Base-by-base conservation (phyloP, 768 basidiomycete genomes). In the Holtermannia corniformis region DNA sequence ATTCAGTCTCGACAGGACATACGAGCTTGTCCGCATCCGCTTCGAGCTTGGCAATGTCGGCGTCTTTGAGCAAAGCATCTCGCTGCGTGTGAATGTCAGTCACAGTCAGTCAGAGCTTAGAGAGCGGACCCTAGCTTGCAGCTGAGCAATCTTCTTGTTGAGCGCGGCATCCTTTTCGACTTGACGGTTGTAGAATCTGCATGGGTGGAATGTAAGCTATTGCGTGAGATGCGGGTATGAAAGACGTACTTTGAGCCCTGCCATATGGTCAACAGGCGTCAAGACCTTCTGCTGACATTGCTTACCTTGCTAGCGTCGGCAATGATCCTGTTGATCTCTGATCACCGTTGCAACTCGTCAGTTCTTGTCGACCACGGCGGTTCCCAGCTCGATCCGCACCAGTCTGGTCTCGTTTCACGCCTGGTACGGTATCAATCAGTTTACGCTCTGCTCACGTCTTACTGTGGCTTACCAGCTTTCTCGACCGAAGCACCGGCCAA, bases 401-500 rank as follows among this genome's bases (percentile, higher is more conserved):
- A 49, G 59, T 64, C 49, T 65, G 68, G 61, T 72, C 70, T 41
- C 64, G 50, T 28, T 59, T 57, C 28, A 72, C 40, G 2, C 68
- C 68, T 68, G 42, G n/a, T 1, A 40, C 28, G 22, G n/a, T 24
- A 41, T 88, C 86, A 61, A 87, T 41, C 23, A 48, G 22, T 49
- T 22, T 14, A 40, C 42, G 25, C 22, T 43, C 19, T 41, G 21
- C 21, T 7, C 3, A 4, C n/a, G n/a, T n/a, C n/a, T n/a, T n/a
- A n/a, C n/a, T n/a, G 3, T 19, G 32, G 74, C 81, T 63, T 66
- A 86, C 89, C 89, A 44, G 89, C 88, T 77, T 93, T 93, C 43
- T 80, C 84, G 3, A 85, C 85, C 2, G 87, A 90, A 11, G 87
- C 87, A 16, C 90, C 90, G 13, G 89, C 90, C 41, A 93, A 79